Base-by-base conservation (phyloP, 768 basidiomycete species). In the Pleurotus ostreatus region DNA sequence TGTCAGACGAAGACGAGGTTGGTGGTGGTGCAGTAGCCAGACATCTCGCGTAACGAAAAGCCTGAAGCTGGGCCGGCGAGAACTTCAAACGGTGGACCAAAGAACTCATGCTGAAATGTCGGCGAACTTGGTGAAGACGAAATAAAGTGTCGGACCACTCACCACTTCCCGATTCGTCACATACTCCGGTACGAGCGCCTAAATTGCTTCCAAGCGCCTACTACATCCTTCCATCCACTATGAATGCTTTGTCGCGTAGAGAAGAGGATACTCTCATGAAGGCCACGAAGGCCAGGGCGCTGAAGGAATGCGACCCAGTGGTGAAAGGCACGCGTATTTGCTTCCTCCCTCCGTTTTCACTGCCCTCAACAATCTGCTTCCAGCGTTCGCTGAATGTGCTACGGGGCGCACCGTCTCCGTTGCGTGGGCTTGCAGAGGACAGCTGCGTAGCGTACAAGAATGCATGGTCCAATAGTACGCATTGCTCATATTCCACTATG, bases 181-280 rank as follows among this genome's bases (percentile, higher is more conserved):
- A 25, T 15, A 23, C 23, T 39, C 18, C 18, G 16, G 11, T 20
- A 18, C 16, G 25, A 43, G 56, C 49, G 55, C 57, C 48, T 34
- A 25, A 49, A 43, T 47, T 26, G 38, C 56, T 25, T 26, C 59
- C 55, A 38, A 34, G 18, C 45, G 22, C 45, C 30, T 11, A 11
- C 30, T 30, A 34, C 30, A 34, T 34, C 30, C 8, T 9, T 47
- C 26, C 49, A 45, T 52, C 57, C 55, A 53, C 46, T 38, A 94
- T 94, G 92, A 85, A 92, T 69, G 80, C 91, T 41, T 81, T 94
- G 30, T 94, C 92, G 38, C 81, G 91, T 55, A 80, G 92, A 48
- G 92, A 94, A 73, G 92, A 95, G 68, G 92, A 95, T 45, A 86
- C 85, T 6, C 79, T 95, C 40, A 70, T 88, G 39, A 94, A 94